These are phyloP conservation scores for Ajuga chamaepitys DNA, from an alignment of 257 asterid genomes.

Conservation along the genomic window DNA sequence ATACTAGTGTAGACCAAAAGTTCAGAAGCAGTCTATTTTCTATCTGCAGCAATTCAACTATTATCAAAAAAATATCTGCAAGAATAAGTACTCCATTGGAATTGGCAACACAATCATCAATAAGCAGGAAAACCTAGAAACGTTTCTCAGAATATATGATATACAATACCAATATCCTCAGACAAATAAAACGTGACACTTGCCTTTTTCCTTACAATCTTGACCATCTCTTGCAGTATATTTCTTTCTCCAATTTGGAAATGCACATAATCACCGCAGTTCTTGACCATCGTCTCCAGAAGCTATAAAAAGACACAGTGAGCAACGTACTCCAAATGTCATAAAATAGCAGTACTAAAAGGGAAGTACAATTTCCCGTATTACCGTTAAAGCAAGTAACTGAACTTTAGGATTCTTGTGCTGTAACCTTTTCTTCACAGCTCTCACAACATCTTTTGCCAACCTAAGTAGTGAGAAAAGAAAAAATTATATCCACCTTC, in stretches of 20 bases:
- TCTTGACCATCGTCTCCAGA: conserved; percentile 95
- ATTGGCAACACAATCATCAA: not conserved
- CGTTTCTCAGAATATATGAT: not conserved
- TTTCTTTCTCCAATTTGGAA: conserved; percentile 83
- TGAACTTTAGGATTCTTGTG: conserved; percentile 94
- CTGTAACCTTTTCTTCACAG: conserved; percentile 87
- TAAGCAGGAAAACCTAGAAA: not conserved
- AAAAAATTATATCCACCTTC: conserved; percentile 5
- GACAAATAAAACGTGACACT: conserved; percentile 8
- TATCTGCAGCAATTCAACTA: not conserved
- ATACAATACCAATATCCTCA: not conserved
- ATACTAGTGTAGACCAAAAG: not conserved
- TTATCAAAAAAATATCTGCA: not conserved
- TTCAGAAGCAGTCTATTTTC: not conserved
- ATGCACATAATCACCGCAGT: conserved; percentile 91
- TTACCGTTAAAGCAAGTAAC: conserved; percentile 87
- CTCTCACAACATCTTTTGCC: conserved; percentile 77
- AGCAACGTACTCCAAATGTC: conserved; percentile 7
- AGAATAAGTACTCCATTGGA: not conserved
- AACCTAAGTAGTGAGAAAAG: conserved; percentile 34
- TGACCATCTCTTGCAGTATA: conserved; percentile 86
- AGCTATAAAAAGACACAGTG: conserved; percentile 37
- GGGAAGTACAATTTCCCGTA: not conserved
- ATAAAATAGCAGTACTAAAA: not conserved
- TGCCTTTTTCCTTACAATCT: conserved; percentile 82